Base-by-base conservation (phyloP, 2,329 filamentous ascomycete species). In the Fusarium dimerum region DNA sequence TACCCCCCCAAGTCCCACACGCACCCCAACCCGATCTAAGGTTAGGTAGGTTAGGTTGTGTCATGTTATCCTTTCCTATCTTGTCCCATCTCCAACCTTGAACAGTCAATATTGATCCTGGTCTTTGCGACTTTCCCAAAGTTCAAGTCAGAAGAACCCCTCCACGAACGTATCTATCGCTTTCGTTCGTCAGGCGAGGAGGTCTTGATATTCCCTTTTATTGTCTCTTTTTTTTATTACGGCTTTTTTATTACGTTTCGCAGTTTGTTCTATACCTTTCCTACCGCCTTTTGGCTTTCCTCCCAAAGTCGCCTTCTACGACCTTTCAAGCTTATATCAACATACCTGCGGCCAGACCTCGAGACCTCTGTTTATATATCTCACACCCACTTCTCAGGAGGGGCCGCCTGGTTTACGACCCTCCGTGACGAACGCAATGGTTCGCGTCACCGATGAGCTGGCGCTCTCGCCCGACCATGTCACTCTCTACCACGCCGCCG, bases 401-500 rank as follows among this genome's bases (percentile, higher is more conserved):
- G 47, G 56, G 58, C 44, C 54, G 52, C 60, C 51, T 54, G 43
- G 52, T 47, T 53, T 43, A 40, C 53, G 53, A 57, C 59, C 61
- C 57, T 43, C 61, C 66, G 48, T 61, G 56, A 64, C 61, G 69
- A 71, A 71, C 20, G 80, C 75, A 76, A 96, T 96, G 92, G 90
- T 93, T 78, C 85, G 88, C 76, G 83, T 93, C 71, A 88, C 84
- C 65, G 85, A 87, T 62, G 87, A 90, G 73, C 83, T 92, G 77
- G 85, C 85, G 68, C 81, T 96, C 72, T 87, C 90, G 72, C 81
- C 89, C 70, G 89, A 93, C 71, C 82, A 89, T 70, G 83, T 97
- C 71, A 86, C 84, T 68, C 89, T 97, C 66, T 97, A 95, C 80
- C 88, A 95, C 75, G 86, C 91, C 64, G 88, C 86, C 70, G 94